Evolutionary conservation across 768 basidiomycete genomes (phyloP).

Genomic region (Trametes elegans): DNA sequence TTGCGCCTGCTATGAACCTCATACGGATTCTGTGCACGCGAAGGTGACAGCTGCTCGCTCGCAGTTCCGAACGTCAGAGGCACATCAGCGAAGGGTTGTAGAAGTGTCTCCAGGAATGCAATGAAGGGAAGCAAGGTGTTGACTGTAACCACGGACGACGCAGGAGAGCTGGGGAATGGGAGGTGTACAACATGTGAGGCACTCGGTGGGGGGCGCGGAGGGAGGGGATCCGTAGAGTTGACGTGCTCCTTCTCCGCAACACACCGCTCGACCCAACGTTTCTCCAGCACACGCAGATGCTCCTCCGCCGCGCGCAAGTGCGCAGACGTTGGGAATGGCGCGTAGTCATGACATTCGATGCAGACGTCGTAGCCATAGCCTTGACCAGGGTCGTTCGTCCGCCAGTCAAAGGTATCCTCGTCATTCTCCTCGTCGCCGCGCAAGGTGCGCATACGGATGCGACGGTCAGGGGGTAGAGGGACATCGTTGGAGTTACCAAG

Average conservation of each 20-base stretch:
- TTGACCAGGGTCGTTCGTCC: conserved; percentile 42
- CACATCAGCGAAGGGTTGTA: conserved; percentile 41
- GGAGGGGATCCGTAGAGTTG: conserved; percentile 32
- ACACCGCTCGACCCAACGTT: conserved; percentile 56
- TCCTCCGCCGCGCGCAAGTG: conserved; percentile 77
- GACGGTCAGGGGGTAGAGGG: conserved; percentile 34
- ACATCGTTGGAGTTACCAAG: conserved; percentile 85
- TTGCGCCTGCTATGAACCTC: conserved; percentile 12
- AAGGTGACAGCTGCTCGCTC: conserved; percentile 22
- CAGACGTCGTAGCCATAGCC: conserved; percentile 81
- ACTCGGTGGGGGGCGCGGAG: conserved; percentile 66
- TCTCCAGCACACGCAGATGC: conserved; percentile 64
- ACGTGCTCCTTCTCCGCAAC: conserved; percentile 19
- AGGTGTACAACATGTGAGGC: conserved; percentile 71
- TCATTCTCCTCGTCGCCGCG: conserved; percentile 19
- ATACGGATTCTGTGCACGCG: conserved; percentile 1
- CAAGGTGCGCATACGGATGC: conserved; percentile 15
- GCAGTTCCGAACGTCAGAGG: conserved; percentile 22
- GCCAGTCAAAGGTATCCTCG: conserved; percentile 36
- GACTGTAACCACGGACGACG: conserved; percentile 51
- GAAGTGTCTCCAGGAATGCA: conserved; percentile 64
- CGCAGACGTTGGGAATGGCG: conserved; percentile 65
- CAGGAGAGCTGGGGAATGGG: conserved; percentile 70
- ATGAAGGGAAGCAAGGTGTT: conserved; percentile 60
- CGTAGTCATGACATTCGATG: conserved; percentile 83